Evolutionary conservation across 2,329 filamentous ascomycete genomes (phyloP), one percentile per base, ranked within the genome.

Genomic region (Corinectria fuckeliana): DNA sequence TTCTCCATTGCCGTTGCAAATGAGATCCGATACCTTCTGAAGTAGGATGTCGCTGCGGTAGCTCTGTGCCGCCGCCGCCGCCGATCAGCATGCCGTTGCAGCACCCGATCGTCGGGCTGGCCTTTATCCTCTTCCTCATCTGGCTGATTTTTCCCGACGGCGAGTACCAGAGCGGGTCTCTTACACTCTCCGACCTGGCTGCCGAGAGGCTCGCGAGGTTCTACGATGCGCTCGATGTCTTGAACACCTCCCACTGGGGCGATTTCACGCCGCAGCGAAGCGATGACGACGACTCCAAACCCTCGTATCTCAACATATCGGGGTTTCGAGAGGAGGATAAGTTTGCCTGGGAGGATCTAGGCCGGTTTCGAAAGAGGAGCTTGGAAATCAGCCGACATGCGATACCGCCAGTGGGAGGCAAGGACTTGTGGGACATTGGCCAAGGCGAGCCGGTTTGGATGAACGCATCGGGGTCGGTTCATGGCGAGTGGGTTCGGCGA

Each of bases 281-380:
- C 14, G 67, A 67, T 18, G 66, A 59, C 14, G 58, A 63, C 20
- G 64, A 62, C 45, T 44, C 65, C 10, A 78, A 76, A 34, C 87
- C 71, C 13, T 78, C 76, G 21, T 88, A 82, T 62, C 76, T 93
- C 59, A 92, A 92, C 67, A 79, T 97, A 50, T 91, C 91, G 2
- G 94, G 94, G 1, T 88, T 96, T 61, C 85, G 90, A 48, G 79
- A 86, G 45, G 83, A 87, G 18, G 91, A 96, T 76, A 87, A 85
- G 4, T 92, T 91, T 74, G 89, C 86, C 2, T 97, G 93, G 93
- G 84, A 88, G 30, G 82, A 92, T 57, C 79, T 97, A 20, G 80
- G 80, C 0, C 77, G 80, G 1, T 92, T 93, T 58, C 87, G 86
- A 71, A 78, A 88, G 60, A 84, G 85, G 64, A 91, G 88, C 54